Evolutionary conservation across 2,329 filamentous ascomycete species (phyloP), one percentile per base, ranked within the genome.

Genomic region (Botrytis tulipae): DNA sequence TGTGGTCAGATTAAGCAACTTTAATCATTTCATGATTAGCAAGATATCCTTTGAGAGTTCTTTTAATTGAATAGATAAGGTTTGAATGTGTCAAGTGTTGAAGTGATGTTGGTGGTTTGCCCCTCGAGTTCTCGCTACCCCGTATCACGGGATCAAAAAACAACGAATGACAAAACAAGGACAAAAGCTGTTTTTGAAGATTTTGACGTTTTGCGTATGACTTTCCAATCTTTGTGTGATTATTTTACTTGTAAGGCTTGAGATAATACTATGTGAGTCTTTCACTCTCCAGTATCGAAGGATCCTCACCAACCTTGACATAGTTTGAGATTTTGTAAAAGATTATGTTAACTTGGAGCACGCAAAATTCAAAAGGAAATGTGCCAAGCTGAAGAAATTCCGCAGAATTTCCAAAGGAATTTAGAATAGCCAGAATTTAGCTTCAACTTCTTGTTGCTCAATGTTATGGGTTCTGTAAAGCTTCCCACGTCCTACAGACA

Each of bases 21-120:
- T 29, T 9, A 20, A 8, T 3, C 4, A 20, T 29, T 8, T 1
- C 0, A 20, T 6, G 25, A 20, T 1, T 22, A 5, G 18, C 1
- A 35, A 14, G 0, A 65, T 25, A 2, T 18, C 0, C 32, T 0
- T 25, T 35, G 18, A 65, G 3, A 46, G 3, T 20, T 16, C 8
- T 4, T 25, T 35, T 9, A 16, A 5, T 25, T 9, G 2, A 65
- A 25, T 46, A 16, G 20, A 46, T 9, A 46, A 10, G 4, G n/a
- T 14, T 32, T 18, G 20, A 22, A 65, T 35, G 7, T 46, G 42
- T 46, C 20, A 46, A 65, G 20, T 35, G 1, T 63, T 22, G n/a
- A 63, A n/a, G 16, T 63, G 61, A 4, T 44, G 25, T 46, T 46
- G 9, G 42, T 65, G 29, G 10, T 32, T 65, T 65, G 29, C 2